Percentiles rank a stretch among this genome's conserved stretches.
Conservation (phyloP, 2,329 filamentous ascomycete species). For the Fusarium sp. region DNA sequence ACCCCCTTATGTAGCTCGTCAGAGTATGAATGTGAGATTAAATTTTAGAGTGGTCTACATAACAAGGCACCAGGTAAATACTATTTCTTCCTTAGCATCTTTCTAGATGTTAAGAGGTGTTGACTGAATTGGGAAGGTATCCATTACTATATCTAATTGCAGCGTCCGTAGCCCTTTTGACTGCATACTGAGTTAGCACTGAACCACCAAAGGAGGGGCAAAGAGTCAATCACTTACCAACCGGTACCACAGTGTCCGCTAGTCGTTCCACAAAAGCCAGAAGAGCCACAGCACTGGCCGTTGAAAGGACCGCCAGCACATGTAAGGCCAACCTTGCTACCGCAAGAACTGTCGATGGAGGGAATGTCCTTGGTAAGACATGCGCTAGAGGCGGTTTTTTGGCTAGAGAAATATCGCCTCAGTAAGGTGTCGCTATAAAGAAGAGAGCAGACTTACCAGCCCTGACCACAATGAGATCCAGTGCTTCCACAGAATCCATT, state of each 20-base stretch:
- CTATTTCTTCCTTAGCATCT: too few relatives aligned
- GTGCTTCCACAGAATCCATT: conserved; percentile 25
- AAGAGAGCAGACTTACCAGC: conserved; percentile 1
- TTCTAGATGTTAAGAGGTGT: too few relatives aligned
- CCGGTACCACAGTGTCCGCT: conserved; percentile 3
- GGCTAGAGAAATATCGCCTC: neutral
- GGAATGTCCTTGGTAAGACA: conserved; percentile 16
- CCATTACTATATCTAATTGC: neutral
- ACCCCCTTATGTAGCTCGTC: too few relatives aligned
- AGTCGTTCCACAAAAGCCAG: conserved; percentile 8
- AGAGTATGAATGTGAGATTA: neutral
- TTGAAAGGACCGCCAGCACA: conserved; percentile 25
- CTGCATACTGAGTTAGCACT: neutral
- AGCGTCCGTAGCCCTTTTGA: conserved; percentile 1
- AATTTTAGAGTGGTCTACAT: neutral
- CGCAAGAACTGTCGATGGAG: neutral
- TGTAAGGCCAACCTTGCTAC: conserved; percentile 9
- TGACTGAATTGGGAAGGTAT: too few relatives aligned
- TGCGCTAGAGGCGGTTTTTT: conserved; percentile 4
- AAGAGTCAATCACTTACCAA: neutral
- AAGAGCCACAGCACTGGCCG: conserved; percentile 16
- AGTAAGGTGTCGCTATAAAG: too few relatives aligned
- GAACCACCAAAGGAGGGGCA: too few relatives aligned
- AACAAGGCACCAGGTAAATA: too few relatives aligned
- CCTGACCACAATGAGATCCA: conserved; percentile 15